Evolutionary conservation across 768 basidiomycete species (phyloP), one percentile per base, ranked within the genome.

Genomic region (Rickenella mellea): DNA sequence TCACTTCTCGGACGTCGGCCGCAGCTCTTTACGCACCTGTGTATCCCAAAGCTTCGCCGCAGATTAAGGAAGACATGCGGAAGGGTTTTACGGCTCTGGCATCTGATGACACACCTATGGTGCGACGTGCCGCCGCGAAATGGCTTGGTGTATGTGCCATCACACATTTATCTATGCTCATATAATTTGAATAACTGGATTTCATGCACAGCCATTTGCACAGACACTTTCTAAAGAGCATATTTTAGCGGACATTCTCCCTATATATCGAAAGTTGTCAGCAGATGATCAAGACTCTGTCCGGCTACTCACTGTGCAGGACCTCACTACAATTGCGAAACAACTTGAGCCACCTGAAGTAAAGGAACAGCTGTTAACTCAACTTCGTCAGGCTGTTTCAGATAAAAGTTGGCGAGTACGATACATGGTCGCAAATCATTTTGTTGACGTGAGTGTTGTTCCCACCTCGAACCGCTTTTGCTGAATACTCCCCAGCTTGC

Each of bases 401-500:
- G 96, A 99, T 62, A 96, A 97, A 70, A 94, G 91, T 59, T 99
- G 96, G 96, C 73, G 96, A 51, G 96, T 99, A 41, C 73, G 96
- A 58, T 99, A 97, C 62, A 97, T 98, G 93, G 91, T 92, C 12
- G 94, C 93, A 2, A 90, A 78, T 49, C 89, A 97, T 60, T 98
- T 98, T 64, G 96, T 98, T 50, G 85, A 92, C 73, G 90, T 87
- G 49, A 43, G 68, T 48, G 12, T 27, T 19, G 1, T 40, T 21
- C 17, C 39, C 20, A 32, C 24, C 28, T 19, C 35, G 25, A 26
- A 31, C 22, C 12, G 24, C 35, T 27, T 43, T 29, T 45, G 42
- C 44, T 50, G 28, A 29, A 22, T 2, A 21, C 28, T 42, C 46
- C 39, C 20, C 45, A 93, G 89, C 78, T 99, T 42, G 91, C 94